Conservation (phyloP, 495 filamentous ascomycete species). For the Tetracladium setigerum region DNA sequence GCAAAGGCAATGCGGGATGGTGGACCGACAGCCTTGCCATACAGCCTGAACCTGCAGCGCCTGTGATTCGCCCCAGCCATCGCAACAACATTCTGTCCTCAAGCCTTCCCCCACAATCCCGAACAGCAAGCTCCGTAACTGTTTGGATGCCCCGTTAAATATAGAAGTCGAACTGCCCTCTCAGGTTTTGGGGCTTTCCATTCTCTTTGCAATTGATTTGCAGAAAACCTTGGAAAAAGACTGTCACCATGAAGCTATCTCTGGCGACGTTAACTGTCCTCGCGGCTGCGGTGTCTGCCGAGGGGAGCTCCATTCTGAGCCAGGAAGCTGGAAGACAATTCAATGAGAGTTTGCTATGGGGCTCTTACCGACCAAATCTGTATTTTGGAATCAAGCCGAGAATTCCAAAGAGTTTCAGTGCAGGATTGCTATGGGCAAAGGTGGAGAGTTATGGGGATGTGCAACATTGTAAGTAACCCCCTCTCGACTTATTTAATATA, state of each 20-base stretch:
- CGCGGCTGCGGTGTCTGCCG: conserved; percentile 5
- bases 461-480: conserved; percentile 61
- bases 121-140: background rate
- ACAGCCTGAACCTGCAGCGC: conserved; percentile 9
- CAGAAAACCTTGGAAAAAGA: background rate
- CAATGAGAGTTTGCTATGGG: conserved; percentile 90
- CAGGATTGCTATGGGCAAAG: conserved; percentile 84
- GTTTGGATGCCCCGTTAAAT: too few species aligned
- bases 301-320: conserved; percentile 35
- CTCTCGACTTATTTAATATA: background rate
- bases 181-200: conserved; percentile 11
- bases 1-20: background rate
- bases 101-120: conserved; percentile 2
- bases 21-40: conserved; percentile 14
- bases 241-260: background rate
- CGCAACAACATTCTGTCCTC: conserved; percentile 17
- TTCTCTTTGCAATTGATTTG: background rate
- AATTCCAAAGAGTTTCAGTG: conserved; percentile 75
- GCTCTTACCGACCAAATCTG: conserved; percentile 88
- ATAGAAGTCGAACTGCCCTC: conserved; percentile 1
- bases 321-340: conserved; percentile 50
- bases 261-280: background rate
- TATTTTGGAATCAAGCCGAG: conserved; percentile 92
- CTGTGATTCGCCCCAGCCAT: background rate
- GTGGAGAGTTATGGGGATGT: conserved; percentile 73